Evolutionary conservation across 345 rosid species (phyloP).

Genomic region (Populus alba): DNA sequence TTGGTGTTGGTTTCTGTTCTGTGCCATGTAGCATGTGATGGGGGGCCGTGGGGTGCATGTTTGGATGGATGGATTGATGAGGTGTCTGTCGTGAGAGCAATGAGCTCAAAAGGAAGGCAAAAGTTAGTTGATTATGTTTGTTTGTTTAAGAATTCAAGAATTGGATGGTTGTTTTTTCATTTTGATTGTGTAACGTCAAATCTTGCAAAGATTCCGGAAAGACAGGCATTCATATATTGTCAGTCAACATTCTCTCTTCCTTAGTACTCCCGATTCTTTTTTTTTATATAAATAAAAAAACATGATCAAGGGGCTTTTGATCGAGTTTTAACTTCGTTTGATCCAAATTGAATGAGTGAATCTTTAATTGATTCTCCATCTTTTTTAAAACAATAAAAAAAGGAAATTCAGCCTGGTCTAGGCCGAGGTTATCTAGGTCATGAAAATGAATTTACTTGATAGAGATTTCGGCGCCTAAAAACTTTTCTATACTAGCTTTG

Average conservation of each 20-base stretch:
- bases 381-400: no score
- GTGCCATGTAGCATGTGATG: constrained; percentile 1
- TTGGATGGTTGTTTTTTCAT: constrained; percentile 27
- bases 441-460: no score
- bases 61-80: constrained; percentile 15
- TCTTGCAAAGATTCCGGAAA: constrained; percentile 24
- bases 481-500: no score
- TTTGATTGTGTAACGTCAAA: constrained; percentile 27
- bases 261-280: not conserved
- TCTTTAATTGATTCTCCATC: no score
- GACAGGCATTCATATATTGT: not conserved
- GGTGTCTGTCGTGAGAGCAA: constrained; percentile 17
- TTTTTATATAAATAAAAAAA: no score
- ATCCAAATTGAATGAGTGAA: no score
- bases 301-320: no score
- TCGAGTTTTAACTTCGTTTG: no score
- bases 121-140: not conserved
- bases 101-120: not conserved
- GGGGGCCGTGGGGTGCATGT: constrained; percentile 61
- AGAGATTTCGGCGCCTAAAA: no score
- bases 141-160: not conserved
- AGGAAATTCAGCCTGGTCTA: no score
- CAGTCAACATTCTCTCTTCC: not conserved
- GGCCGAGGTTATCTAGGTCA: no score
- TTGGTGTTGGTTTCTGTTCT: constrained; percentile 7